Conservation (phyloP, 306 rosid species). For the Astragalus glycyphyllos region DNA sequence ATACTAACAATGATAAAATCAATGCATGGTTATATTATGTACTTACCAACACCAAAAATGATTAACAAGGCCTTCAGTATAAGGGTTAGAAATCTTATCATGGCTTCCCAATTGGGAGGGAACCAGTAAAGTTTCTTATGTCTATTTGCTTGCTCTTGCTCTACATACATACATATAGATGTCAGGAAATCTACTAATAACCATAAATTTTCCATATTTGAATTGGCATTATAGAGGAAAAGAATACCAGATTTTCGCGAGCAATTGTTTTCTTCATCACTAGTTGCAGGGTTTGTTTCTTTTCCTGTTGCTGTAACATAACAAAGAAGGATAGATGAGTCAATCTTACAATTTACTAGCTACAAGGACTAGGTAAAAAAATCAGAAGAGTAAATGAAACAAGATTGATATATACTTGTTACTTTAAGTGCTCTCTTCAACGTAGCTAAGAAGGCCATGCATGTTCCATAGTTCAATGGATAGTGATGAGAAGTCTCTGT, state of each 20-base stretch:
- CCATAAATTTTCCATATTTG: neutral
- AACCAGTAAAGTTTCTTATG: neutral
- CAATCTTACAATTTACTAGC: conserved; percentile 14
- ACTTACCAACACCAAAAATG: conserved; percentile 51
- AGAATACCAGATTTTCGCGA: conserved; percentile 39
- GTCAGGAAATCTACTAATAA: neutral
- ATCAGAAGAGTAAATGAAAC: neutral
- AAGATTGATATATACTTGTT: conserved; percentile 39
- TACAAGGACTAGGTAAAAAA: neutral
- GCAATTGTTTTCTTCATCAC: conserved; percentile 48
- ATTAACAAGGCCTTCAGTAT: conserved; percentile 46
- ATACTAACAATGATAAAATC: neutral
- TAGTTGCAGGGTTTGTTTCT: conserved; percentile 3
- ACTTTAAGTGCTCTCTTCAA: conserved; percentile 33
- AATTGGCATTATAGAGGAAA: neutral
- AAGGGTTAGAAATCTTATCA: conserved; percentile 27
- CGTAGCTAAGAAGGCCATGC: conserved; percentile 32
- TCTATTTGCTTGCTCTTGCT: conserved; percentile 41
- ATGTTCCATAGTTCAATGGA: conserved; percentile 51
- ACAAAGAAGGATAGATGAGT: conserved; percentile 11
- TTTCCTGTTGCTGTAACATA: conserved; percentile 45
- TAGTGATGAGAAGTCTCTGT: neutral
- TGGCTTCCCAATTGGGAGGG: conserved; percentile 49
- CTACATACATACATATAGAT: conserved; percentile 7
- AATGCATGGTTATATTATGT: neutral